Percentiles rank a stretch among this genome's conserved stretches.
Evolutionary conservation across 148 eudicot species (phyloP).

Genomic region (Fagopyrum tataricum): DNA sequence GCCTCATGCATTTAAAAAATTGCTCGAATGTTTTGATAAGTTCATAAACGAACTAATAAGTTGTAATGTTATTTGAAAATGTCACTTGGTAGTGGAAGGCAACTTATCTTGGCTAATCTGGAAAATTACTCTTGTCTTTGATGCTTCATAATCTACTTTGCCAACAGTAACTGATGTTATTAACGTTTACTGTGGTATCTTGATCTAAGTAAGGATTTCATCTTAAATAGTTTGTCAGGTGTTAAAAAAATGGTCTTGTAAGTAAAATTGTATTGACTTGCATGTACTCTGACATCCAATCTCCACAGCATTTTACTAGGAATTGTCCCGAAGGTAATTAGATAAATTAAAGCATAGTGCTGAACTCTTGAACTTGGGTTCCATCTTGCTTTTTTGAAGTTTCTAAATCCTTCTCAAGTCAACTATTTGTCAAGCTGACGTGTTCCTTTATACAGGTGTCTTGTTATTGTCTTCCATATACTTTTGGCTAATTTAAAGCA

Average conservation of each 20-base stretch:
- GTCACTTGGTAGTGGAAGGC: neutral
- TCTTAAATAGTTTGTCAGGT: neutral
- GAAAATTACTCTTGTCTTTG: neutral
- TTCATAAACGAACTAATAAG: neutral
- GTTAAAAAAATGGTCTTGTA: neutral
- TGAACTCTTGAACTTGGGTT: neutral
- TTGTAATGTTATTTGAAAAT: neutral
- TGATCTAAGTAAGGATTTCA: neutral
- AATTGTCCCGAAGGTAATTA: neutral
- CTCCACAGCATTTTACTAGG: neutral
- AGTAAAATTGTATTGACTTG: neutral
- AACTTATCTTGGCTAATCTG: neutral
- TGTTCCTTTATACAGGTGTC: slow-evolving; percentile 35
- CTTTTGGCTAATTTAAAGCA: slow-evolving; percentile 43
- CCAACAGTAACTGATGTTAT: neutral
- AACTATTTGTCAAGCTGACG: neutral
- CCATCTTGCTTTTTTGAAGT: neutral
- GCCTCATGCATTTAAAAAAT: neutral
- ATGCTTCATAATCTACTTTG: neutral
- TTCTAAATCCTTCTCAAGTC: neutral
- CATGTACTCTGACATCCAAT: neutral
- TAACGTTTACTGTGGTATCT: neutral
- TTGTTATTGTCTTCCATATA: slow-evolving; percentile 37
- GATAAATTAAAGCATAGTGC: no score
- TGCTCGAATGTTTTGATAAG: neutral